Evolutionary conservation across 805 yeast species (phyloP).

Genomic region (Metschnikowia gruessii): DNA sequence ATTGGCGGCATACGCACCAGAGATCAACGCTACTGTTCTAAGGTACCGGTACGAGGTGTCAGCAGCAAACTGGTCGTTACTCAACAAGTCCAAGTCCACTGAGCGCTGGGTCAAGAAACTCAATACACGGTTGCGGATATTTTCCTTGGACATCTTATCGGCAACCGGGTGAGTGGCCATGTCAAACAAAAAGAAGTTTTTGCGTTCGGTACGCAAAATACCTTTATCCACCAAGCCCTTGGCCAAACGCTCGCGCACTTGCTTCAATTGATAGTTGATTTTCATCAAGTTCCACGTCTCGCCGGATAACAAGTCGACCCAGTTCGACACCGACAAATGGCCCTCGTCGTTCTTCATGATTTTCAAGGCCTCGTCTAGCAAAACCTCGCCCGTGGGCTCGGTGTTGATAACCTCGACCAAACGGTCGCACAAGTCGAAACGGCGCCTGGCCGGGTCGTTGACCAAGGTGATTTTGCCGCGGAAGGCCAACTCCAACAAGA

Average conservation of each 20-base stretch:
- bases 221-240: slow-evolving; percentile 98
- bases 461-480: slow-evolving; percentile 86
- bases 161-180: slow-evolving; percentile 98
- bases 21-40: slow-evolving; percentile 77
- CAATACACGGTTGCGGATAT: slow-evolving; percentile 69
- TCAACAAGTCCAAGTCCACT: slow-evolving; percentile 41
- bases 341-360: slow-evolving; percentile 84
- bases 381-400: slow-evolving; percentile 88
- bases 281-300: slow-evolving; percentile 98
- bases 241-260: slow-evolving; percentile 93
- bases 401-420: slow-evolving; percentile 83
- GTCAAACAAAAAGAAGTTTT: slow-evolving; percentile 89
- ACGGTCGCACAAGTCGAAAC: slow-evolving; percentile 85
- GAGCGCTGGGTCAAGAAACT: slow-evolving; percentile 70
- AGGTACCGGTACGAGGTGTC: slow-evolving; percentile 65
- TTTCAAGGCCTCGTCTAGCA: slow-evolving; percentile 89
- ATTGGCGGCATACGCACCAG: slow-evolving; percentile 93
- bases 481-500: slow-evolving; percentile 85
- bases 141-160: slow-evolving; percentile 81
- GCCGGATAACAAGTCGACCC: slow-evolving; percentile 93
- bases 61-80: slow-evolving; percentile 62
- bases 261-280: slow-evolving; percentile 92
- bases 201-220: slow-evolving; percentile 89
- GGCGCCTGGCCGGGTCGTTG: slow-evolving; percentile 87
- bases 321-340: slow-evolving; percentile 71